phyloP scores from a whole-genome alignment of 1,139 yeast genomes.

The Ogataea hybrid region DNA sequence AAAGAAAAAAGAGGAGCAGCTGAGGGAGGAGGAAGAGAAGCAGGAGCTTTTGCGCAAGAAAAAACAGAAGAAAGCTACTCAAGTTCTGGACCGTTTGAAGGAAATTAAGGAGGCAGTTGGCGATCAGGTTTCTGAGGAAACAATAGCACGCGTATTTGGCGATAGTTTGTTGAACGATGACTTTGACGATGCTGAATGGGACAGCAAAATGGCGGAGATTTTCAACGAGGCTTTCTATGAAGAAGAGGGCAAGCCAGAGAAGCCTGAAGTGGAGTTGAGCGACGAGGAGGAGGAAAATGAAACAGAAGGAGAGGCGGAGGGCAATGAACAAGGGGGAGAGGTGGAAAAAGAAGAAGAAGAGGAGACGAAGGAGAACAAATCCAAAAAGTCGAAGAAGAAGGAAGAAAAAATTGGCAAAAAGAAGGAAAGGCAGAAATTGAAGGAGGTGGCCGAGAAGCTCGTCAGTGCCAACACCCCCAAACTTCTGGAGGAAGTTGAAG shows the following conservation, averaged over 20 bases:
- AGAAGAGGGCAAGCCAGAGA: conserved; percentile 50
- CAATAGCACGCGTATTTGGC: conserved; percentile 64
- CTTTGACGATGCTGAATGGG: conserved; percentile 93
- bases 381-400: conserved; percentile 49
- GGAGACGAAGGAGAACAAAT: conserved; percentile 26
- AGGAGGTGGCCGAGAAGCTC: conserved; percentile 68
- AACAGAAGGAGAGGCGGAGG: conserved; percentile 27
- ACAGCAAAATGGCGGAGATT: conserved; percentile 75
- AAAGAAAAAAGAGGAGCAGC: conserved; percentile 54
- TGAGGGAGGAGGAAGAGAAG: conserved; percentile 51
- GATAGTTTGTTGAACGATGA: conserved; percentile 80
- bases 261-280: conserved; percentile 36
- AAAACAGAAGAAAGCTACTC: conserved; percentile 72
- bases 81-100: conserved; percentile 72
- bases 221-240: conserved; percentile 81
- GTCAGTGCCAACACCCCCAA: conserved; percentile 54
- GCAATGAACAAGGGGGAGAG: conserved; percentile 25
- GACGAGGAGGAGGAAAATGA: conserved; percentile 22
- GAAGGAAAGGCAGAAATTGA: conserved; percentile 59
- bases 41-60: conserved; percentile 67
- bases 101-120: conserved; percentile 85
- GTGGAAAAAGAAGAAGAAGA: conserved; percentile 26
- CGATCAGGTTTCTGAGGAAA: conserved; percentile 62
- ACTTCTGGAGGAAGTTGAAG: conserved; percentile 58
- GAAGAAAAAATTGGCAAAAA: conserved; percentile 35